Conservation (phyloP, 1,139 yeast genomes). For the Taiozyma sp. region DNA sequence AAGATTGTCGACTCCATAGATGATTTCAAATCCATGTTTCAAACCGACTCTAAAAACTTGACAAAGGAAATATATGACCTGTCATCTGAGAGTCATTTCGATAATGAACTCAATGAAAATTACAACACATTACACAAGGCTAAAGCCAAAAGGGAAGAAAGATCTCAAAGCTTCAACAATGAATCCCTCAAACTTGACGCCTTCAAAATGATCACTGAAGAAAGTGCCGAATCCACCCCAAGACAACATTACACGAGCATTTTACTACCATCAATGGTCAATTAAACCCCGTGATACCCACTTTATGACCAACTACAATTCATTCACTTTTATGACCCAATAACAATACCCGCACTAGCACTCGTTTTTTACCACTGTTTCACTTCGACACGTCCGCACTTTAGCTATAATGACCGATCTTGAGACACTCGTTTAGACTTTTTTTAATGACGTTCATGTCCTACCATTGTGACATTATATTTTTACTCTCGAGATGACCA, state of each 20-base stretch:
- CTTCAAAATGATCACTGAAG: conserved; percentile 1
- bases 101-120: conserved; percentile 6
- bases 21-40: conserved; percentile 11
- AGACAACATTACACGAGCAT: conserved; percentile 7
- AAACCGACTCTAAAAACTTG: neutral
- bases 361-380: neutral
- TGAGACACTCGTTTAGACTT: neutral
- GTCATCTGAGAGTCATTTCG: neutral
- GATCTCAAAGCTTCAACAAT: conserved; percentile 6
- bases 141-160: neutral
- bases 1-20: conserved; percentile 16
- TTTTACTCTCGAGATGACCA: neutral
- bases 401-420: neutral
- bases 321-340: neutral
- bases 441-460: neutral
- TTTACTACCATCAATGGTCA: conserved; percentile 6
- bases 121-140: conserved; percentile 8
- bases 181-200: neutral
- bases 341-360: neutral
- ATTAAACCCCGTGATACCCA: neutral
- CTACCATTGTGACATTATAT: neutral
- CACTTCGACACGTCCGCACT: neutral
- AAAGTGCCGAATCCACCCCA: conserved; percentile 8
- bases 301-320: neutral
- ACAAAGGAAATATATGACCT: neutral